Evolutionary conservation across 306 rosid species (phyloP).

Genomic region (Quercus suber): DNA sequence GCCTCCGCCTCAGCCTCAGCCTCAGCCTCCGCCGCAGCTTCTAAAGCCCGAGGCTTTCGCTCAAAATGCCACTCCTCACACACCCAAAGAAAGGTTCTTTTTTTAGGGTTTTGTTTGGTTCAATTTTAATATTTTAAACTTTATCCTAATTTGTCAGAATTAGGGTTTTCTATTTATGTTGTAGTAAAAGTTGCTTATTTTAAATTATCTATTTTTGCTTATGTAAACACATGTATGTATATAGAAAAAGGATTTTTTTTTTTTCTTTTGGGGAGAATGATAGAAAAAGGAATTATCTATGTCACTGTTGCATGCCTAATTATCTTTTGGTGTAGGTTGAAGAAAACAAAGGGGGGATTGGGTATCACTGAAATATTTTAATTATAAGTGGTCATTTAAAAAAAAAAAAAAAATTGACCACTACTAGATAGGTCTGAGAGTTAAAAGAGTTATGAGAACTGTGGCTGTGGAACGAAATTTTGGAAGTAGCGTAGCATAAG

Average conservation of each 20-base stretch:
- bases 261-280: too few relatives aligned
- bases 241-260: too few relatives aligned
- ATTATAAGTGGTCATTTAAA: not conserved
- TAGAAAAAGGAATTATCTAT: not conserved
- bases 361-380: not conserved
- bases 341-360: not conserved
- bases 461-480: not conserved
- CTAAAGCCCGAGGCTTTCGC: constrained; percentile 18
- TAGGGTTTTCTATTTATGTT: not conserved
- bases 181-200: not conserved
- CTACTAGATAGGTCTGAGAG: not conserved
- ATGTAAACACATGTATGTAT: not conserved
- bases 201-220: not conserved
- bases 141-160: not conserved
- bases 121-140: not conserved
- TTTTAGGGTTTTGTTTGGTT: constrained; percentile 2
- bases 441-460: not conserved
- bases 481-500: not conserved
- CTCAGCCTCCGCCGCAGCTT: constrained; percentile 1
- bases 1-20: not conserved
- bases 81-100: constrained; percentile 48
- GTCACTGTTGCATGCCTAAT: not conserved
- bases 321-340: not conserved
- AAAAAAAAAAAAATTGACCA: not conserved
- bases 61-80: constrained; percentile 34